These are phyloP conservation scores for Betula pendula DNA, from an alignment of 306 rosid genomes.

Conservation along the genomic window DNA sequence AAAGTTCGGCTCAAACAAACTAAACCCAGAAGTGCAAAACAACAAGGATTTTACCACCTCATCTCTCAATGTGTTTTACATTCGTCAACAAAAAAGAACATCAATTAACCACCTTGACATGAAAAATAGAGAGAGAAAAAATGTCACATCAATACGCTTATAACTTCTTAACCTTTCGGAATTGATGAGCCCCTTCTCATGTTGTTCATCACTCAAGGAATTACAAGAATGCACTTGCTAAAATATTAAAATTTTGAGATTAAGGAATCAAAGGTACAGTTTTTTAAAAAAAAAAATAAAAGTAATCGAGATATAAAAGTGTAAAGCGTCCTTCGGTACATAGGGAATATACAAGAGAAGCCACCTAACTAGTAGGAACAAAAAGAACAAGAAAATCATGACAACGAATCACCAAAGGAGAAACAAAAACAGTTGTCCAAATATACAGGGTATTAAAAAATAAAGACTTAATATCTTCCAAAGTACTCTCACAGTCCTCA, in stretches of 20 bases:
- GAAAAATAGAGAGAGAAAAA: background rate
- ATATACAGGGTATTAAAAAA: too few species aligned
- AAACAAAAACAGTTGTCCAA: too few species aligned
- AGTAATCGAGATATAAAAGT: too few species aligned
- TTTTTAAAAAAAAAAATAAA: too few species aligned
- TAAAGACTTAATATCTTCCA: too few species aligned
- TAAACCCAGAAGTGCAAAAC: background rate
- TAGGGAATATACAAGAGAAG: too few species aligned
- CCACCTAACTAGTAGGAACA: too few species aligned
- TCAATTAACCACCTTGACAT: background rate
- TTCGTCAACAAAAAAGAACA: background rate
- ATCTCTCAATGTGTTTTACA: background rate
- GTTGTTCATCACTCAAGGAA: background rate
- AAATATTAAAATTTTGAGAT: background rate
- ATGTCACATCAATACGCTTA: too few species aligned
- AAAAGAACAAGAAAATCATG: too few species aligned
- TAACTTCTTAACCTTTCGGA: background rate
- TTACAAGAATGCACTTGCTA: background rate
- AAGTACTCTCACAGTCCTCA: background rate
- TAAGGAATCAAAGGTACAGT: background rate
- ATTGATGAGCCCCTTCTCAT: background rate
- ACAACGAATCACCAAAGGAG: too few species aligned
- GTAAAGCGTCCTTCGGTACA: too few species aligned
- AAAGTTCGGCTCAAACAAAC: too few species aligned
- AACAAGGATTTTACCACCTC: conserved; percentile 10